phyloP scores from a whole-genome alignment of 139 green algal species.

The Chloropicon primus region DNA sequence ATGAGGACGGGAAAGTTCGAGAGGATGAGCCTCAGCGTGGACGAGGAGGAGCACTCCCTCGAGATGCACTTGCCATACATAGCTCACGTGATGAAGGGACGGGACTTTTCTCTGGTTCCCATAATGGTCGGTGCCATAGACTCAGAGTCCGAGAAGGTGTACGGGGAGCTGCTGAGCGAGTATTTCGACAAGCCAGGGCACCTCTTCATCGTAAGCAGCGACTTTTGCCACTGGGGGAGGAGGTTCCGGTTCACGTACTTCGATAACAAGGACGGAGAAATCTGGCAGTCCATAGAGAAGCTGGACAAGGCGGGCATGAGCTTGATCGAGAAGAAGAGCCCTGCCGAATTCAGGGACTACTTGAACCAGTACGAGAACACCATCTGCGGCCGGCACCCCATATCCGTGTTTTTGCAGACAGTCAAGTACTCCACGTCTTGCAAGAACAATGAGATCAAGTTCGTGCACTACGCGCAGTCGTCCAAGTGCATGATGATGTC shows the following conservation, averaged over 20 bases:
- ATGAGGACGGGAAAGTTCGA: conserved; percentile 58
- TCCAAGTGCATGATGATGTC: conserved; percentile 12
- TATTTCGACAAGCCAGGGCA: conserved; percentile 74
- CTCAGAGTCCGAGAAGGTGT: conserved; percentile 56
- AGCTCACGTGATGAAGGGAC: conserved; percentile 5
- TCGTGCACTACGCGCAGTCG: conserved; percentile 32
- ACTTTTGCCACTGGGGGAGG: conserved; percentile 95
- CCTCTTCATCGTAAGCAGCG: conserved; percentile 79
- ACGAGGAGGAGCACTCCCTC: conserved; percentile 91
- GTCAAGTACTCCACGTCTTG: no score
- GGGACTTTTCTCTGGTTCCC: conserved; percentile 64
- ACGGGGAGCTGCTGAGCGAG: conserved; percentile 55
- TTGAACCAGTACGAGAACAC: conserved; percentile 64
- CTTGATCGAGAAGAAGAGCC: conserved; percentile 59
- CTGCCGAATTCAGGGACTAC: conserved; percentile 50
- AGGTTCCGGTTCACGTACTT: conserved; percentile 28
- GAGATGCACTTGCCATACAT: conserved; percentile 93
- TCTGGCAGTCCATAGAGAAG: conserved; percentile 1
- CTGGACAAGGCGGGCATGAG: conserved; percentile 75
- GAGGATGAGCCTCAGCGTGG: conserved; percentile 45
- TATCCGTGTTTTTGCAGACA: conserved; percentile 68
- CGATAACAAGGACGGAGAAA: neutral
- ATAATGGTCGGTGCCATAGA: conserved; percentile 85
- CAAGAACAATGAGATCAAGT: conserved; percentile 9
- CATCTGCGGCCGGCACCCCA: conserved; percentile 91